Evolutionary conservation across 257 asterid genomes (phyloP).

Genomic region (Solanum sejunctum): DNA sequence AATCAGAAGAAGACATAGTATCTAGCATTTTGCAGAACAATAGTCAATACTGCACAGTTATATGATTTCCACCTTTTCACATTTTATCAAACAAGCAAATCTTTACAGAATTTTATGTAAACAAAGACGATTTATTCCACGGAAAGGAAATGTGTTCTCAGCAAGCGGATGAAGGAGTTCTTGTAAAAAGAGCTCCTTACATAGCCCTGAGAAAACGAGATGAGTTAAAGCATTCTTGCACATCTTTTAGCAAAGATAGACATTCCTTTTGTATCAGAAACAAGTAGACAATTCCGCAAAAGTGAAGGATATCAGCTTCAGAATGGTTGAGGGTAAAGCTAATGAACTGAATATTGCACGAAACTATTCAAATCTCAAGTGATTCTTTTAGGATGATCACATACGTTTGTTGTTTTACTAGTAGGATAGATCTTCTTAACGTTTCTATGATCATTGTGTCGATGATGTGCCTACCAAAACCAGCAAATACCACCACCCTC

Average conservation of each 20-base stretch:
- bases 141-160: neutral
- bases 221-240: neutral
- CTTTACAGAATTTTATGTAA: neutral
- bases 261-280: neutral
- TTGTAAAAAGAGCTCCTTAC: neutral
- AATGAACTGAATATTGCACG: neutral
- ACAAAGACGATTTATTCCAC: neutral
- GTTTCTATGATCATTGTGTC: neutral
- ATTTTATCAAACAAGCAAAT: neutral
- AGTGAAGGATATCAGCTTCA: neutral
- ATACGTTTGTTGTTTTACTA: neutral
- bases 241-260: neutral
- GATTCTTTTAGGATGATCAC: neutral
- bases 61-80: neutral
- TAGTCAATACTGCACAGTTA: neutral
- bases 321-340: neutral
- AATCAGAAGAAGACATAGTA: neutral
- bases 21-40: neutral
- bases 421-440: neutral
- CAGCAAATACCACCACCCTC: neutral
- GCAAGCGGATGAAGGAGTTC: neutral
- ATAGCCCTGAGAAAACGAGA: neutral
- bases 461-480: neutral
- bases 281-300: neutral
- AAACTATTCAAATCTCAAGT: neutral